phyloP scores from a whole-genome alignment of 2,329 filamentous ascomycete genomes.

The Aschersonia sp. region DNA sequence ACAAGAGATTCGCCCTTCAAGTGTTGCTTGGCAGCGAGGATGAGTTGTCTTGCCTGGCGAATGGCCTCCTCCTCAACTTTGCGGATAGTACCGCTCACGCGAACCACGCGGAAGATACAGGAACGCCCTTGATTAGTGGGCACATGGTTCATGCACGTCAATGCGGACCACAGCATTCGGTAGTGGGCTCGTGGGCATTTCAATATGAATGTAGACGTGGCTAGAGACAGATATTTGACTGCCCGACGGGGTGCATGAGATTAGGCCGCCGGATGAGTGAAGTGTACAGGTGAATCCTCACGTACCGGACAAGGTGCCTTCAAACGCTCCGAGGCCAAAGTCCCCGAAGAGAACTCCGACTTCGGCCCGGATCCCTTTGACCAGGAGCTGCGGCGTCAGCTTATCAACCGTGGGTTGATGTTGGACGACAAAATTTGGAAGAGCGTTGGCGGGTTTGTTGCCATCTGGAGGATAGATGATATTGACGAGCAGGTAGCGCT shows the following conservation, averaged over 20 bases:
- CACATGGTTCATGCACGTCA: constrained; percentile 65
- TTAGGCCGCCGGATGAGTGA: not conserved
- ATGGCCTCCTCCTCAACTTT: constrained; percentile 88
- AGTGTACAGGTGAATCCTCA: not conserved
- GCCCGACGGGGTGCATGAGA: not conserved
- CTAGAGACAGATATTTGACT: constrained; percentile 87
- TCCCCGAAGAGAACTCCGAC: constrained; percentile 71
- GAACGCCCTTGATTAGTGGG: constrained; percentile 43
- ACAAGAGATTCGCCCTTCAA: constrained; percentile 6
- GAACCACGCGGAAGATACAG: constrained; percentile 72
- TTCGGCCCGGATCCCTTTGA: constrained; percentile 55
- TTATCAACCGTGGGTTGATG: constrained; percentile 64
- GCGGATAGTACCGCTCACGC: constrained; percentile 83
- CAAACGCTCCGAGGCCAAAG: constrained; percentile 65
- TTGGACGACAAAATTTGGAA: constrained; percentile 54
- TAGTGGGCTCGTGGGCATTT: constrained; percentile 71
- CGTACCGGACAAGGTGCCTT: constrained; percentile 53
- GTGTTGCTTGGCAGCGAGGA: constrained; percentile 47
- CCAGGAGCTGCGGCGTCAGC: constrained; percentile 50
- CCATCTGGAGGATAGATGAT: constrained; percentile 66
- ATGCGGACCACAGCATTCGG: constrained; percentile 75
- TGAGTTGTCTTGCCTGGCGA: constrained; percentile 55
- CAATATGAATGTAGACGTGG: constrained; percentile 91
- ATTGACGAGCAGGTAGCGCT: constrained; percentile 89
- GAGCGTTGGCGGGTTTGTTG: constrained; percentile 16